A percentile compares a stretch with the other conserved stretches of the same genome.
Evolutionary conservation across 2,329 filamentous ascomycete species (phyloP).

Genomic region (Cytospora piceicola): DNA sequence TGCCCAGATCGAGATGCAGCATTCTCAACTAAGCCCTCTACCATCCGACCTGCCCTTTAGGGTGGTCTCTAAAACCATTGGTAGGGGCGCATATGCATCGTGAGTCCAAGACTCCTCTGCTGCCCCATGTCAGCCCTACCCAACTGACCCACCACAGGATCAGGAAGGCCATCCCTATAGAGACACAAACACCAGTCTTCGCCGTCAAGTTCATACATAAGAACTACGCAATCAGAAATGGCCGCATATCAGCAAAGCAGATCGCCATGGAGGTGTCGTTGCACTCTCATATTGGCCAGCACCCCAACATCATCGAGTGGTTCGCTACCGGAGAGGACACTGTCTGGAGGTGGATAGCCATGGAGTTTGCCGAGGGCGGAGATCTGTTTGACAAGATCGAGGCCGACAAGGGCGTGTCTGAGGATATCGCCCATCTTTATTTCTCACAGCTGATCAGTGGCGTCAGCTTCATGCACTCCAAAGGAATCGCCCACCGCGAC

Average conservation of each 20-base stretch:
- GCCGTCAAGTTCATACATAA: conserved; percentile 99
- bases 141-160: conserved; percentile 60
- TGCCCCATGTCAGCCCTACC: conserved; percentile 21
- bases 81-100: conserved; percentile 96
- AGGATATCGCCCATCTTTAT: conserved; percentile 95
- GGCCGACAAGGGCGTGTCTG: conserved; percentile 90
- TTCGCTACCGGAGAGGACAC: conserved; percentile 84
- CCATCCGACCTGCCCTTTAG: conserved; percentile 87
- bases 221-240: conserved; percentile 86
- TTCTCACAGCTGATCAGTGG: conserved; percentile 90
- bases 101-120: conserved; percentile 47
- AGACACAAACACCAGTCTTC: conserved; percentile 75
- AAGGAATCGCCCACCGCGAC: conserved; percentile 90
- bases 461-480: conserved; percentile 93
- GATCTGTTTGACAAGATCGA: conserved; percentile 99
- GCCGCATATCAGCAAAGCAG: conserved; percentile 86
- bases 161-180: conserved; percentile 84
- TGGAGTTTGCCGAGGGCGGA: conserved; percentile 94
- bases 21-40: conserved; percentile 89
- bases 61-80: conserved; percentile 94
- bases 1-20: conserved; percentile 50
- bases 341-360: conserved; percentile 95
- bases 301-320: conserved; percentile 93
- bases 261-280: conserved; percentile 89
- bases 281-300: conserved; percentile 84